Base-by-base conservation (phyloP, 805 yeast genomes). In the Sugiyamaella smithiae region DNA sequence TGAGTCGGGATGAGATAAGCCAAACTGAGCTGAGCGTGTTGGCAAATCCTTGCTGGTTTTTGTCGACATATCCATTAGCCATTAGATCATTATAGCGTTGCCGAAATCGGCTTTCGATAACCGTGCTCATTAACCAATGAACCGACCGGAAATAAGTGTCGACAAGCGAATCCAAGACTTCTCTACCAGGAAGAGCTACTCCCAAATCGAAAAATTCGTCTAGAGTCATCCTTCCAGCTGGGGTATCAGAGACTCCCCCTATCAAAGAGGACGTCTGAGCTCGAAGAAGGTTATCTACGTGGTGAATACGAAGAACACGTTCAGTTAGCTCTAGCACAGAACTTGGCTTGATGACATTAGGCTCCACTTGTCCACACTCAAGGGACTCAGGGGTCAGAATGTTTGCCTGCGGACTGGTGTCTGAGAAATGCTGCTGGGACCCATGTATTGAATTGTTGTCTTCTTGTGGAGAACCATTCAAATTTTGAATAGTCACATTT, bases 271-370 rank as follows among this genome's bases (percentile, higher is more conserved):
- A 46, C 2, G 50, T 24, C 26, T 41, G 37, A 16, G 50, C 19
- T 9, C 41, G 47, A 20, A 46, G 28, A 20, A 29, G 22, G 41
- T 28, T 40, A 22, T 41, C 50, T 9, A 46, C 38, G 32, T 46
- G 50, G 19, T 46, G 36, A 3, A 46, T 46, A 9, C 41, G 45
- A 7, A 46, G 46, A 2, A 46, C 50, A 32, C 50, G 29, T 22
- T 46, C 50, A 9, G 50, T 46, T 16, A 46, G 23, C 31, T 46
- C 50, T 31, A 46, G 23, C 7, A 46, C 46, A 14, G 50, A 46
- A 23, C 50, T 46, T 11, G 50, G 50, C 25, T 46, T 46, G 17
- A 46, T 32, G 3, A 32, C 42, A 23, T 28, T 46, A 20, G 40
- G 17, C 11, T 46, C 50, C 14, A 35, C 31, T 12, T 24, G 48